Evolutionary conservation across 495 filamentous ascomycete species (phyloP), one percentile per base, ranked within the genome.

Genomic region (Xylaria curta): DNA sequence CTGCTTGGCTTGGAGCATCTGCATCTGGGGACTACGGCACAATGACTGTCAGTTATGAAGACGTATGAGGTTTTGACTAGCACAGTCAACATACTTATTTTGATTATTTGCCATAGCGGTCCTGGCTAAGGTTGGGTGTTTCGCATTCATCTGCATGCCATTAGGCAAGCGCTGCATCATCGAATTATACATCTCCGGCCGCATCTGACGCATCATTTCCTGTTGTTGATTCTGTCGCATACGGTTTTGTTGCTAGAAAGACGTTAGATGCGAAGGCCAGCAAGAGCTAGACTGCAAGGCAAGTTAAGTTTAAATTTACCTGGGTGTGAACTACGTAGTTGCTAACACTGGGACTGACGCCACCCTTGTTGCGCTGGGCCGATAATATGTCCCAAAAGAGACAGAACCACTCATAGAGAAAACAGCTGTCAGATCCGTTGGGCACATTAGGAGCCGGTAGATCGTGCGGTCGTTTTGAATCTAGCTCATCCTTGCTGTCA

Each of bases 331-430:
- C 82, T 26, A 96, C 88, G 80, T 95, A 95, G 81, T 91, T 88
- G 66, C 84, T 84, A 40, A 92, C 89, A 69, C 79, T 84, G 51
- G 83, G 79, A 68, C 76, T 84, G 73, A 81, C 85, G 44, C 76
- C 75, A n/a, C 83, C 84, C 77, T 89, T 87, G 72, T 87, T 88
- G 70, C 92, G 90, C 76, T 92, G 90, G 60, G 93, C 93, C 76
- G 87, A 88, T 76, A 91, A 97, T 76, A 98, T 93, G 73, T 98
- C 96, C 94, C 93, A 98, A 80, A 99, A 99, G 44, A 97, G 85
- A 78, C 89, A 92, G 82, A 97, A 99, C 96, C 96, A 99, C 71
- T 98, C 95, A 60, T 92, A 89, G 15, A 99, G 85, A 75, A 98
- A 97, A 33, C 91, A 93, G 19, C 89, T 91, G 21, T 93, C 89